Evolutionary conservation across 2,329 filamentous ascomycete genomes (phyloP).

Genomic region (Daldinia eschscholtzii): DNA sequence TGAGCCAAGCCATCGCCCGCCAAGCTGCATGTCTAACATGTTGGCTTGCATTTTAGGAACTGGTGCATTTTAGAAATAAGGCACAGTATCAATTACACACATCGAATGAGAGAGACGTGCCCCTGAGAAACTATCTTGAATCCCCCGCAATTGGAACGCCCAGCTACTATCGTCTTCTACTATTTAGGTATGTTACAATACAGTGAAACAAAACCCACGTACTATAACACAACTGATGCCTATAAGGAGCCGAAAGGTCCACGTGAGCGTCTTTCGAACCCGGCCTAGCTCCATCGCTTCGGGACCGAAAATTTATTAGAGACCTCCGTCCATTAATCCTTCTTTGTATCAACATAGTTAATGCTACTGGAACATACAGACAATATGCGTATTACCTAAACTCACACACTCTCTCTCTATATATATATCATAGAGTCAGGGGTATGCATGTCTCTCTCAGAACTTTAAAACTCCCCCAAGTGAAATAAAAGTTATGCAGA

Average conservation of each 20-base stretch:
- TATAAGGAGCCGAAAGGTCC: slow-evolving; percentile 8
- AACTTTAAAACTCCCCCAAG: slow-evolving; percentile 27
- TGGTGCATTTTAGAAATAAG: slow-evolving; percentile 13
- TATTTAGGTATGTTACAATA: slow-evolving; percentile 6
- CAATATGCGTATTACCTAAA: slow-evolving; percentile 10
- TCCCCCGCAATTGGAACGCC: slow-evolving; percentile 22
- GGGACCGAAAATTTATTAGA: slow-evolving; percentile 12
- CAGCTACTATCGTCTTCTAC: not conserved
- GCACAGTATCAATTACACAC: slow-evolving; percentile 24
- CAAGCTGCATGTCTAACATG: slow-evolving; percentile 11
- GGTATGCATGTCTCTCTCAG: slow-evolving; percentile 37
- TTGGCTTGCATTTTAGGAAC: slow-evolving; percentile 16
- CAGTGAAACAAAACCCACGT: slow-evolving; percentile 4
- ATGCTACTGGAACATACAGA: slow-evolving; percentile 1
- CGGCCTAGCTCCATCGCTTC: slow-evolving; percentile 3
- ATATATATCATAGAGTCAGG: slow-evolving; percentile 21
- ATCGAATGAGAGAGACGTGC: slow-evolving; percentile 6
- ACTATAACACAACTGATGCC: slow-evolving; percentile 10
- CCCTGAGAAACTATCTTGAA: not conserved
- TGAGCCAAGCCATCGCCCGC: slow-evolving; percentile 17
- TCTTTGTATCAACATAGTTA: not conserved
- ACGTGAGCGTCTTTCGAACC: not conserved
- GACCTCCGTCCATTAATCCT: slow-evolving; percentile 8
- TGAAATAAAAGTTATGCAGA: slow-evolving; percentile 14
- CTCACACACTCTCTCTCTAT: not conserved